Evolutionary conservation across 2,329 filamentous ascomycete genomes (phyloP).

Genomic region (Phialophora chinensis): DNA sequence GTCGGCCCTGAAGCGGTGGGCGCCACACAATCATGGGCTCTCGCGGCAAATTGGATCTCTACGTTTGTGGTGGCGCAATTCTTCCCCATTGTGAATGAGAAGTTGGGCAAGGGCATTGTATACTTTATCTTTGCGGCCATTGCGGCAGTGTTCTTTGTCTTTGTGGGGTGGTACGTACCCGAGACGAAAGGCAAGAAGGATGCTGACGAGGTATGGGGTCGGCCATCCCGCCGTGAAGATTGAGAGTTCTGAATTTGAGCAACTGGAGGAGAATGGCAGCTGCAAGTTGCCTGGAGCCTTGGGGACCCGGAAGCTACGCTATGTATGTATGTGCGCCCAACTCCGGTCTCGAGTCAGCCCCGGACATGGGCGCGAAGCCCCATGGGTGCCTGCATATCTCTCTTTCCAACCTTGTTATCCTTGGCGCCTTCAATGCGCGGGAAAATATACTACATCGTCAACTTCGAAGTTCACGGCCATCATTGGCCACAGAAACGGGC

Average conservation of each 20-base stretch:
- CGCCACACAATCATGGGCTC: conserved; percentile 84
- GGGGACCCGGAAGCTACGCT: neutral
- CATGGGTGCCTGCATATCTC: neutral
- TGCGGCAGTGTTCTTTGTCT: conserved; percentile 70
- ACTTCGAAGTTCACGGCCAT: neutral
- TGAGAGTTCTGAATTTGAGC: conserved; percentile 10
- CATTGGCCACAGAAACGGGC: neutral
- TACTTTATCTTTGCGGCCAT: conserved; percentile 90
- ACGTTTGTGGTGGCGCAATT: conserved; percentile 94
- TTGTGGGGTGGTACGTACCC: conserved; percentile 76
- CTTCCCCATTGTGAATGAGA: conserved; percentile 84
- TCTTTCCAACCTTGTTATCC: neutral
- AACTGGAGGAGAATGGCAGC: neutral
- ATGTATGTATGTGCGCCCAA: neutral
- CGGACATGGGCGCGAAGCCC: neutral
- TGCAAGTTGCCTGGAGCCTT: neutral
- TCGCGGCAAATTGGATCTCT: conserved; percentile 87
- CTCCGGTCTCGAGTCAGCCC: neutral
- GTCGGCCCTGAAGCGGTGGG: conserved; percentile 90
- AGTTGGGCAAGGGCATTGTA: conserved; percentile 77
- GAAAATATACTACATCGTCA: neutral
- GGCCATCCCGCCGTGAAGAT: conserved; percentile 45
- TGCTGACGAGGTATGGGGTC: conserved; percentile 89
- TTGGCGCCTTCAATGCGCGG: neutral
- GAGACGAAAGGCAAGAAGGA: conserved; percentile 87